A percentile compares a stretch with the other conserved stretches of the same genome.
Evolutionary conservation across 805 yeast species (phyloP).

Genomic region (Zygosaccharomyces rouxii): DNA sequence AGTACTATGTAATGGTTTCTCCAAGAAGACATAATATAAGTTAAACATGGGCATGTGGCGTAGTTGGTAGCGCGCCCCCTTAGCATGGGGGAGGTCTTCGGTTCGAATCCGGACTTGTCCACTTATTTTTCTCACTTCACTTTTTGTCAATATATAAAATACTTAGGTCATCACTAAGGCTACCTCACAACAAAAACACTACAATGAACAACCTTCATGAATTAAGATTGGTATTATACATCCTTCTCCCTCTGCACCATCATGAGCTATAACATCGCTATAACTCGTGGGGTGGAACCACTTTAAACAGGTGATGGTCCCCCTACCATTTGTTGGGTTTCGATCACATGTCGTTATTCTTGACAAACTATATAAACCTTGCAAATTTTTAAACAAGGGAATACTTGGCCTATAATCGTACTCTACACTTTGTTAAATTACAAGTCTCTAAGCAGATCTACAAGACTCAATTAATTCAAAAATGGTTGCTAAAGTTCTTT

Average conservation of each 20-base stretch:
- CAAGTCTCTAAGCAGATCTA: not conserved
- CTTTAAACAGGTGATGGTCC: not conserved
- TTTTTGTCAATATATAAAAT: not conserved
- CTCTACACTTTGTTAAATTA: not conserved
- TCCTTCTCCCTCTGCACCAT: not conserved
- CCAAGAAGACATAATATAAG: not conserved
- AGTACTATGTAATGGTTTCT: not conserved
- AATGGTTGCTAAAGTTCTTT: slow-evolving; percentile 3
- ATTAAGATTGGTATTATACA: not conserved
- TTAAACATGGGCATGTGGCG: slow-evolving; percentile 63
- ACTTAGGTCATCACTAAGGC: no score
- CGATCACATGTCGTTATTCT: slow-evolving; percentile 1
- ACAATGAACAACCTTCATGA: not conserved
- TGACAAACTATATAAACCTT: slow-evolving; percentile 3
- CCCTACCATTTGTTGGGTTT: not conserved
- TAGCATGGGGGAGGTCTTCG: slow-evolving; percentile 79
- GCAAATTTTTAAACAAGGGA: not conserved
- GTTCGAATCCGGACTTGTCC: slow-evolving; percentile 81
- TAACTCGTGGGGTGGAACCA: no score
- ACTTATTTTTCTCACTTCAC: slow-evolving; percentile 28
- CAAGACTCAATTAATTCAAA: not conserved
- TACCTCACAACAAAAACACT: no score
- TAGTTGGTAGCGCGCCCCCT: slow-evolving; percentile 82
- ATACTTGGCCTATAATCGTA: not conserved
- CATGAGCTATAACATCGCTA: no score